Conservation (phyloP, 2,329 filamentous ascomycete genomes). For the Claviceps pazoutovae region DNA sequence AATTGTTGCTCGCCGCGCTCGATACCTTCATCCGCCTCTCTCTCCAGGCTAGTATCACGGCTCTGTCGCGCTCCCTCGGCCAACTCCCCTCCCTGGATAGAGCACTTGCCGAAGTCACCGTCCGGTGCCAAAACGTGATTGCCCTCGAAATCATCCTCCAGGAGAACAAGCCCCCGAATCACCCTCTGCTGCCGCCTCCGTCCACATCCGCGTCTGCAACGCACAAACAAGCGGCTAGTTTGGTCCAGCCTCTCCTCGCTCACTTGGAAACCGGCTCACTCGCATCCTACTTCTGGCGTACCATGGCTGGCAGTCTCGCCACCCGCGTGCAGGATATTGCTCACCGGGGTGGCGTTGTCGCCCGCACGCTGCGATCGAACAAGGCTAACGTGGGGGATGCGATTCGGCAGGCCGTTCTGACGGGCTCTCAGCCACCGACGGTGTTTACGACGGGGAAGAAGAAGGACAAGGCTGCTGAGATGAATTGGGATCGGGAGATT, state of each 20-base stretch:
- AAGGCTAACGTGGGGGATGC: conserved; percentile 61
- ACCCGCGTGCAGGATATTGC: conserved; percentile 74
- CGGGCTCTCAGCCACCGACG: conserved; percentile 56
- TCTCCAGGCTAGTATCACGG: conserved; percentile 63
- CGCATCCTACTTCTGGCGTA: conserved; percentile 86
- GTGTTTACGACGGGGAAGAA: conserved; percentile 29
- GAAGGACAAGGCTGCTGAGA: conserved; percentile 33
- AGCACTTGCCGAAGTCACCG: conserved; percentile 66
- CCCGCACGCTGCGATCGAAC: conserved; percentile 66
- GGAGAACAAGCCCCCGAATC: conserved; percentile 49
- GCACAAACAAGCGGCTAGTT: conserved; percentile 29
- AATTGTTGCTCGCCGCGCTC: conserved; percentile 59
- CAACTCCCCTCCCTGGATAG: conserved; percentile 72
- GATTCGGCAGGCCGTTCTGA: conserved; percentile 69
- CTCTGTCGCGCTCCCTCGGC: conserved; percentile 60
- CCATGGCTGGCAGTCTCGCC: conserved; percentile 64
- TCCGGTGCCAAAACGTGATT: conserved; percentile 81
- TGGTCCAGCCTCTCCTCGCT: conserved; percentile 59
- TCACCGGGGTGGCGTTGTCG: conserved; percentile 67
- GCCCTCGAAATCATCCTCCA: conserved; percentile 69
- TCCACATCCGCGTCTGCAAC: conserved; percentile 14
- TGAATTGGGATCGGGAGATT: conserved; percentile 74
- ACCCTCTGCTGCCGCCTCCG: conserved; percentile 44
- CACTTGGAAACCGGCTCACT: conserved; percentile 80
- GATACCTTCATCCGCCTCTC: conserved; percentile 73